Evolutionary conservation across 2,329 filamentous ascomycete species (phyloP).

Genomic region (Emydomyces testavorans): DNA sequence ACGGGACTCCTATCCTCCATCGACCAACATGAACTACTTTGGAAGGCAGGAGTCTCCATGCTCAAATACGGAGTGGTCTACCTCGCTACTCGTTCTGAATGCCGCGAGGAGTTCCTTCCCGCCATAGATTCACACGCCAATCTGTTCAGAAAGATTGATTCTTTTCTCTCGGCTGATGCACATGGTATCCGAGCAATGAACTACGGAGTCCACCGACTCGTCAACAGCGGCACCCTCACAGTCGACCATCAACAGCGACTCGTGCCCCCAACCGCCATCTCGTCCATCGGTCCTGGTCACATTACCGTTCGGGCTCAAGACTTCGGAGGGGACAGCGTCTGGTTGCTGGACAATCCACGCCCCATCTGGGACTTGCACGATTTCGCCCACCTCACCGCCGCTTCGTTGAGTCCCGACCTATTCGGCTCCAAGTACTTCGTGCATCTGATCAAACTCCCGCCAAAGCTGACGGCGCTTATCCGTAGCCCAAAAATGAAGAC

Average conservation of each 20-base stretch:
- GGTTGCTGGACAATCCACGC: neutral
- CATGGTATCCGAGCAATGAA: conserved; percentile 9
- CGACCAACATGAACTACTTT: neutral
- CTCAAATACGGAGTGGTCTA: conserved; percentile 9
- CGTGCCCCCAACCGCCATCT: conserved; percentile 4
- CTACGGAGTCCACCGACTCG: conserved; percentile 4
- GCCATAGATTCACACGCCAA: neutral
- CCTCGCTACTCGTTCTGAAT: conserved; percentile 9
- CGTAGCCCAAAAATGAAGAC: conserved; percentile 10
- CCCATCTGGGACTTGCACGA: conserved; percentile 8
- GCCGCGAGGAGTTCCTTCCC: neutral
- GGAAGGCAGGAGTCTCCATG: conserved; percentile 4
- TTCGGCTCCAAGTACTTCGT: conserved; percentile 9
- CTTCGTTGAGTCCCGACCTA: conserved; percentile 3
- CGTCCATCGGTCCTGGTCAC: conserved; percentile 2
- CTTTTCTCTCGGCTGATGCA: neutral
- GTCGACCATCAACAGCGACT: conserved; percentile 2
- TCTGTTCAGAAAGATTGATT: conserved; percentile 4
- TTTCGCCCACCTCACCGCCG: conserved; percentile 9
- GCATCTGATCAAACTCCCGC: conserved; percentile 4
- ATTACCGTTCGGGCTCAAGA: conserved; percentile 1
- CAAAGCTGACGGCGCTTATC: conserved; percentile 3
- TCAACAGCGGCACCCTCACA: conserved; percentile 6
- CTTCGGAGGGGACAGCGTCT: conserved; percentile 4
- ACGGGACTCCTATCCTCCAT: neutral